Percentiles rank a stretch among this genome's conserved stretches.
These are phyloP conservation scores for Metschnikowia lunata DNA, from an alignment of 805 yeast genomes.

Conservation along the genomic window DNA sequence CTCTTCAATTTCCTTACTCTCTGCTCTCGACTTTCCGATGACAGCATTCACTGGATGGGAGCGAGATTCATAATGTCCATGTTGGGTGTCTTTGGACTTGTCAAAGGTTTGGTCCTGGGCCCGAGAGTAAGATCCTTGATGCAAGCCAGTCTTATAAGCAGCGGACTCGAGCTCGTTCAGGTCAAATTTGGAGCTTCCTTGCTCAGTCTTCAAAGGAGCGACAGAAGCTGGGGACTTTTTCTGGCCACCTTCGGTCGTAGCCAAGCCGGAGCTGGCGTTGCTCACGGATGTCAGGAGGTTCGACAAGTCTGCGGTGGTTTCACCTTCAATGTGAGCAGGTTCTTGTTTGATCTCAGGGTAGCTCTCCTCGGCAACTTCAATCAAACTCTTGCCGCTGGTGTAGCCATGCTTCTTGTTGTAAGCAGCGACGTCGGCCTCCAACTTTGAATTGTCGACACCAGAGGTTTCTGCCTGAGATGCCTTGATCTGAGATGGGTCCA, in stretches of 20 bases:
- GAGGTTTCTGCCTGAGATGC: conserved; percentile 2
- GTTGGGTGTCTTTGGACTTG: too few species aligned
- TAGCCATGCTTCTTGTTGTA: conserved; percentile 27
- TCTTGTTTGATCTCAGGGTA: conserved; percentile 15
- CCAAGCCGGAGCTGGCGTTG: conserved; percentile 7
- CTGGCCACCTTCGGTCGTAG: conserved; percentile 5
- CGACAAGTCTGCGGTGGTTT: conserved; percentile 2
- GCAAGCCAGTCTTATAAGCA: neutral
- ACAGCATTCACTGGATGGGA: neutral
- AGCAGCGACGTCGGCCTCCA: conserved; percentile 23
- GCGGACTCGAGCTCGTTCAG: neutral
- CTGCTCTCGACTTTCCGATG: conserved; percentile 1
- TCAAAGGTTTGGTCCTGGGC: too few species aligned
- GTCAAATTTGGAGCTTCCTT: neutral
- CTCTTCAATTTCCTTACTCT: conserved; percentile 5
- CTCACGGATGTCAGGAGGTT: conserved; percentile 4
- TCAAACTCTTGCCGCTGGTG: conserved; percentile 21
- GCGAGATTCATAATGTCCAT: too few species aligned
- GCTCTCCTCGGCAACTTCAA: conserved; percentile 26
- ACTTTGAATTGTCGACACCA: conserved; percentile 13
- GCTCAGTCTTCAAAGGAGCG: neutral
- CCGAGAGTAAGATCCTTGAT: too few species aligned
- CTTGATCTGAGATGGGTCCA: conserved; percentile 2
- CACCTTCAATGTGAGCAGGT: conserved; percentile 14
- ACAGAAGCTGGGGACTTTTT: neutral